Percentiles rank a stretch among this genome's conserved stretches.
Evolutionary conservation across 805 yeast species (phyloP).

Genomic region (Hanseniaspora pseudoguilliermondii): DNA sequence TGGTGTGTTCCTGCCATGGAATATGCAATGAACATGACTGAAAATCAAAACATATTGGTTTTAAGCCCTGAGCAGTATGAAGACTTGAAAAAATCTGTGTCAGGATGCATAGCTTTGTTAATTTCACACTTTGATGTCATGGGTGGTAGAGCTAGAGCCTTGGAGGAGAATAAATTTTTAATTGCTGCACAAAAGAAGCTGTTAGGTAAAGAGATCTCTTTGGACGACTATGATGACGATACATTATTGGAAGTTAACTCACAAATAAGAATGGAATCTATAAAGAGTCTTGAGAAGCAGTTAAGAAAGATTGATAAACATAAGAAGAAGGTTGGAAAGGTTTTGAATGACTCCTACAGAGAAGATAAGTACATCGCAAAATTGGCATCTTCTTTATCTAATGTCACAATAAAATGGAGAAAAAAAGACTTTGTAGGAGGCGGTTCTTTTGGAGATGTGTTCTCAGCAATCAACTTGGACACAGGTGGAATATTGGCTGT

Average conservation of each 20-base stretch:
- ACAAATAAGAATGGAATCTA: slow-evolving; percentile 54
- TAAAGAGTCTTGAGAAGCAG: slow-evolving; percentile 48
- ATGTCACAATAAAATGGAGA: slow-evolving; percentile 92
- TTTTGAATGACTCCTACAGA: slow-evolving; percentile 72
- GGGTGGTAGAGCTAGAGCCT: slow-evolving; percentile 83
- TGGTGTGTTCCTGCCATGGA: slow-evolving; percentile 96
- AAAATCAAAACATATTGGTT: slow-evolving; percentile 76
- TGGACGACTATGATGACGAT: slow-evolving; percentile 41
- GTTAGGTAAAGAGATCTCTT: slow-evolving; percentile 22
- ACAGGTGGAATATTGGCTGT: slow-evolving; percentile 96
- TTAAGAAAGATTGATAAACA: slow-evolving; percentile 32
- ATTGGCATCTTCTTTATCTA: slow-evolving; percentile 77
- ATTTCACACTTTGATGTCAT: slow-evolving; percentile 94
- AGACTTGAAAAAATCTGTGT: slow-evolving; percentile 64
- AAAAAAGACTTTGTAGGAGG: slow-evolving; percentile 89
- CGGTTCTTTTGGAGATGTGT: slow-evolving; percentile 91
- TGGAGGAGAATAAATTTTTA: slow-evolving; percentile 41
- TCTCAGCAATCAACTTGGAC: slow-evolving; percentile 80
- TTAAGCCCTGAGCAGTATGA: slow-evolving; percentile 66
- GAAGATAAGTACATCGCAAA: slow-evolving; percentile 79
- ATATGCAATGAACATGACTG: slow-evolving; percentile 87
- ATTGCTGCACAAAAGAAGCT: slow-evolving; percentile 24
- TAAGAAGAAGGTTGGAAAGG: slow-evolving; percentile 58
- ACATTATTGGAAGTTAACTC: slow-evolving; percentile 45
- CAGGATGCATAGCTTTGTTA: slow-evolving; percentile 83